These are phyloP conservation scores for Falciphora oryzae DNA, from an alignment of 2,329 filamentous ascomycete genomes.

Conservation along the genomic window DNA sequence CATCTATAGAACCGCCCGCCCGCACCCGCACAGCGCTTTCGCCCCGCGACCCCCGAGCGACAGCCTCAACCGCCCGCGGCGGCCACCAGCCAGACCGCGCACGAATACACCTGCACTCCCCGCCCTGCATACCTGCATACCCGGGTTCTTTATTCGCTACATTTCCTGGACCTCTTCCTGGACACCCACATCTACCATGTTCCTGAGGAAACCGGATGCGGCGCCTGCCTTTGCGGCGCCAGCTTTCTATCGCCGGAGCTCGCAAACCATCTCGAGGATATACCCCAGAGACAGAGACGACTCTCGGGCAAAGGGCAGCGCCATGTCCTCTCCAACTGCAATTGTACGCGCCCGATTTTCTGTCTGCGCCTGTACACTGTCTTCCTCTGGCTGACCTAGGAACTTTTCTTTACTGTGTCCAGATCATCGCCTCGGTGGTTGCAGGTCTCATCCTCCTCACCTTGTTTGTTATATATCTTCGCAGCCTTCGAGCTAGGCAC, in stretches of 20 bases:
- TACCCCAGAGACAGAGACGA: neutral
- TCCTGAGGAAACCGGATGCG: neutral
- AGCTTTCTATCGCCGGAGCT: neutral
- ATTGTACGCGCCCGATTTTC: neutral
- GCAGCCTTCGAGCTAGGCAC: constrained; percentile 24
- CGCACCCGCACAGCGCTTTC: neutral
- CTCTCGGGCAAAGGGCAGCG: neutral
- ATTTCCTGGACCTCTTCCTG: neutral
- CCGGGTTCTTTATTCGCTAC: neutral
- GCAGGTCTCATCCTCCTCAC: constrained; percentile 18
- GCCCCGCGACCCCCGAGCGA: neutral
- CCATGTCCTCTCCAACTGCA: neutral
- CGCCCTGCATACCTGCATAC: neutral
- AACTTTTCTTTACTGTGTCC: neutral
- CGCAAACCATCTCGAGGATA: neutral
- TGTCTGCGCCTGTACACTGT: neutral
- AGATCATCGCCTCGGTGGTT: constrained; percentile 22
- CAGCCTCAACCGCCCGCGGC: too few species aligned
- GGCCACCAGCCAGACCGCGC: too few species aligned
- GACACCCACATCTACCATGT: neutral
- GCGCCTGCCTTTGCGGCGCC: neutral
- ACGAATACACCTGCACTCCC: neutral
- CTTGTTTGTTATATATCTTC: constrained; percentile 18
- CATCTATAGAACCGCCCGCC: neutral
- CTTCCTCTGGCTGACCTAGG: neutral